Conservation (phyloP, 2,329 filamentous ascomycete species). For the Cytospora paraplurivora region DNA sequence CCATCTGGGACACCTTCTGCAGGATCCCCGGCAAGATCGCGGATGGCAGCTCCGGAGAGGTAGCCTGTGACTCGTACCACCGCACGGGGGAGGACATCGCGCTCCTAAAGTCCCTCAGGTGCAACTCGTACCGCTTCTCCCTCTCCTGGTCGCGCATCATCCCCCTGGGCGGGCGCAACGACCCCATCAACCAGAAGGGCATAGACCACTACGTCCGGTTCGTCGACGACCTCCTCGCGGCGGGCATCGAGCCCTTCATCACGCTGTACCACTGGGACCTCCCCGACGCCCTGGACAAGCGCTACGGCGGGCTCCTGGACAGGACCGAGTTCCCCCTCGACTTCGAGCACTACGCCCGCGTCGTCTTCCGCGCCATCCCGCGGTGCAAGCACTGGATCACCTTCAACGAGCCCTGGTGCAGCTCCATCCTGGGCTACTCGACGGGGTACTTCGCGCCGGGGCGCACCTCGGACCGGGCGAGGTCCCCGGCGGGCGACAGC, state of each 20-base stretch:
- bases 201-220: slow-evolving; percentile 78
- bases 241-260: slow-evolving; percentile 77
- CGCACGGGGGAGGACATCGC: slow-evolving; percentile 75
- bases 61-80: slow-evolving; percentile 87
- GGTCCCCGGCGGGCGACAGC: slow-evolving; percentile 72
- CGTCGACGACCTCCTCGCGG: slow-evolving; percentile 74
- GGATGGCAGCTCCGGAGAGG: slow-evolving; percentile 71
- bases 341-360: slow-evolving; percentile 75
- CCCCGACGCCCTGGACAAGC: slow-evolving; percentile 74
- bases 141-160: slow-evolving; percentile 85
- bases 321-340: slow-evolving; percentile 81
- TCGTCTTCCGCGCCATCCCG: slow-evolving; percentile 73
- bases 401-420: slow-evolving; percentile 90
- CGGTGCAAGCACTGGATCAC: slow-evolving; percentile 89
- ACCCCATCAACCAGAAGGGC: slow-evolving; percentile 78
- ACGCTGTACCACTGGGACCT: slow-evolving; percentile 91
- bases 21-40: slow-evolving; percentile 80
- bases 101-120: slow-evolving; percentile 72
- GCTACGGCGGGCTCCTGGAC: slow-evolving; percentile 81
- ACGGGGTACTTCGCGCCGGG: slow-evolving; percentile 79
- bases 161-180: slow-evolving; percentile 79
- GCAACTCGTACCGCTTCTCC: slow-evolving; percentile 80
- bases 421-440: slow-evolving; percentile 77
- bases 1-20: slow-evolving; percentile 92
- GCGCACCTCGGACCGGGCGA: slow-evolving; percentile 73